These are phyloP conservation scores for bread wheat (Triticum aestivum) DNA, from an alignment of 176 grass and related monocot species.

Conservation along the genomic window DNA sequence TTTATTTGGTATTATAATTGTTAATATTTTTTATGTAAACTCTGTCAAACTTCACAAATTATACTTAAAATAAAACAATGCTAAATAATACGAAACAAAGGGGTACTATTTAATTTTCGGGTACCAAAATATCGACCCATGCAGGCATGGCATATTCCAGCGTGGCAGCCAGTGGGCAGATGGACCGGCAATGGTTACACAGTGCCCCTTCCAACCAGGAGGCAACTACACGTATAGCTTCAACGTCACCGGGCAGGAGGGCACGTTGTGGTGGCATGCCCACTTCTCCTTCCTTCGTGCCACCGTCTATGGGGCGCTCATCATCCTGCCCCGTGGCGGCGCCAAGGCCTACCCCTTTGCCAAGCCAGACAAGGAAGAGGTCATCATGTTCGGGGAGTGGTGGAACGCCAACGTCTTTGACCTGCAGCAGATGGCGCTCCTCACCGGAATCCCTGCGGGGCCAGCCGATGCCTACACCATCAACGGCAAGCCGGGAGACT, in stretches of 20 bases:
- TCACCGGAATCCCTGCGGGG: not conserved
- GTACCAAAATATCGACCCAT: not conserved
- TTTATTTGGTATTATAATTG: no score
- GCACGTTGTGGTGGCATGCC: conserved; percentile 86
- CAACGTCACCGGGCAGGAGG: conserved; percentile 51
- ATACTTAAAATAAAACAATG: not conserved
- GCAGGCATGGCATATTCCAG: conserved; percentile 64
- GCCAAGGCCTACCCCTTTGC: conserved; percentile 44
- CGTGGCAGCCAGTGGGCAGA: conserved; percentile 57
- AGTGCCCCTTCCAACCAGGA: conserved; percentile 52
- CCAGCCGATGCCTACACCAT: conserved; percentile 54
- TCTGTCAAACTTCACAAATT: not conserved
- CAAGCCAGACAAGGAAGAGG: conserved; percentile 44
- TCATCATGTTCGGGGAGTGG: conserved; percentile 66
- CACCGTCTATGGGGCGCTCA: conserved; percentile 58
- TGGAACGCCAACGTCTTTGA: conserved; percentile 52
- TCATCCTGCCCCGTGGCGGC: conserved; percentile 44
- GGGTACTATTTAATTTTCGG: not conserved
- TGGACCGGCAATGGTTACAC: conserved; percentile 64
- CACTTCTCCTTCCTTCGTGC: conserved; percentile 55
- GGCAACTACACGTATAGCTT: conserved; percentile 53
- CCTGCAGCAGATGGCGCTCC: not conserved
- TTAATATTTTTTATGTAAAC: not conserved
- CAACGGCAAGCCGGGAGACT: conserved; percentile 59
- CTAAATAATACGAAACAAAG: no score